Base-by-base conservation (phyloP, 148 eudicot genomes). In the Selenicereus undatus region DNA sequence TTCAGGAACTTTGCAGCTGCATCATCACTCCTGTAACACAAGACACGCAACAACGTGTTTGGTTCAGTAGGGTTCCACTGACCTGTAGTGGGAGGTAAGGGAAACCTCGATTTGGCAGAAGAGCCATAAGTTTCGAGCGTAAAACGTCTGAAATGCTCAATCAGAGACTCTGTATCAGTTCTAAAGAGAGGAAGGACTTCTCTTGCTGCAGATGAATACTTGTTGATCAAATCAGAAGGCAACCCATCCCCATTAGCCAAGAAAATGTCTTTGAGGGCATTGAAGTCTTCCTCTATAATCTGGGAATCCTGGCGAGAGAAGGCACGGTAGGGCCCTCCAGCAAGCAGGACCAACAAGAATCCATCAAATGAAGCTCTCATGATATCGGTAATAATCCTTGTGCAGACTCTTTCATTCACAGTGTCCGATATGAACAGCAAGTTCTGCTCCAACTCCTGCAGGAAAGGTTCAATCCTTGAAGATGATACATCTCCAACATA, bases 291-390 rank as follows among this genome's bases (percentile, higher is more conserved):
- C 85, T 92, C 97, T 35, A 96, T 88, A 54, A 92, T 84, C 78
- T 88, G 91, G 14, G 90, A 89, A 78, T 93, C 98, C 76, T 88
- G 91, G 27, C 80, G 77, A n/a, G 97, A 77, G 84, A 93, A 92
- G 69, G 91, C 84, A 22, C 99, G 91, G 17, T 91, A 87, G 16
- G 99, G 99, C 8, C 99, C 99, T 51, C 98, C 99, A 17, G 97
- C 99, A 74, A 95, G 94, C 86, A 95, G 83, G 80, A 94, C 98
- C 81, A 94, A 78, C 84, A 96, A 85, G 84, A 93, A 96, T 42
- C 99, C 99, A 76, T 96, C 97, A 68, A 87, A 88, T n/a, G 98
- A 90, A 35, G 98, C 99, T 83, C 87, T 90, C 99, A 96, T 92
- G 58, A 93, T 86, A 77, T 96, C 97, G 43, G 98, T 90, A 76